These are phyloP conservation scores for Fusarium papillatum DNA, from an alignment of 2,329 filamentous ascomycete genomes.

Conservation along the genomic window DNA sequence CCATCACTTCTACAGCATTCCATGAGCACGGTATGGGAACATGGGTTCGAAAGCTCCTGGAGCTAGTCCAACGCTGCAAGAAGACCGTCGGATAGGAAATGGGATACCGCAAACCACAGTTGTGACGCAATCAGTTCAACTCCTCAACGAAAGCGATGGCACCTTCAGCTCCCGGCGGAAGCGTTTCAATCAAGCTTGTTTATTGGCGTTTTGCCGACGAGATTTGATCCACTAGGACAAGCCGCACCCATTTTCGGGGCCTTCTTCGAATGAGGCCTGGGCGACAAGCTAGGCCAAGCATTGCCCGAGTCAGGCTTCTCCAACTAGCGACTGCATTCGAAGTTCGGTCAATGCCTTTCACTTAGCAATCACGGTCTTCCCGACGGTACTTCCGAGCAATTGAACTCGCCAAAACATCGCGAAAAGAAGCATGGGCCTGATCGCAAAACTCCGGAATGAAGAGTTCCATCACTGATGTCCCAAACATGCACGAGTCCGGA, in stretches of 20 bases:
- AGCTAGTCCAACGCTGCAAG: background rate
- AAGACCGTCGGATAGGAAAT: background rate
- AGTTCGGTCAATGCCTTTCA: background rate
- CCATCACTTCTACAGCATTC: background rate
- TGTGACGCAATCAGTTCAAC: conserved; percentile 24
- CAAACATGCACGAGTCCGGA: background rate
- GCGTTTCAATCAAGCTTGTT: conserved; percentile 1
- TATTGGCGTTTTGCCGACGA: conserved; percentile 16
- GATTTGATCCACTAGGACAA: conserved; percentile 23
- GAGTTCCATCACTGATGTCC: background rate
- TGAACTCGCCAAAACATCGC: background rate
- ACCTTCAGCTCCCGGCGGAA: conserved; percentile 5
- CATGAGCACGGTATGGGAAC: background rate
- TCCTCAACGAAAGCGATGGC: background rate
- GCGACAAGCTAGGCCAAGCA: conserved; percentile 13
- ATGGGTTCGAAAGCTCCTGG: background rate
- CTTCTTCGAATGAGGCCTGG: conserved; percentile 10
- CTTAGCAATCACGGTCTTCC: background rate
- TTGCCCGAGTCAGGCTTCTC: conserved; percentile 5
- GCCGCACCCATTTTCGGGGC: conserved; percentile 17
- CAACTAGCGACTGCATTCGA: background rate
- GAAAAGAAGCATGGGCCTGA: background rate
- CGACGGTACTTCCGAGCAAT: background rate
- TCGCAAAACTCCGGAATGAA: background rate
- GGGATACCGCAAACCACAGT: background rate